Evolutionary conservation across 768 basidiomycete species (phyloP).

Genomic region (Suillus placidus): DNA sequence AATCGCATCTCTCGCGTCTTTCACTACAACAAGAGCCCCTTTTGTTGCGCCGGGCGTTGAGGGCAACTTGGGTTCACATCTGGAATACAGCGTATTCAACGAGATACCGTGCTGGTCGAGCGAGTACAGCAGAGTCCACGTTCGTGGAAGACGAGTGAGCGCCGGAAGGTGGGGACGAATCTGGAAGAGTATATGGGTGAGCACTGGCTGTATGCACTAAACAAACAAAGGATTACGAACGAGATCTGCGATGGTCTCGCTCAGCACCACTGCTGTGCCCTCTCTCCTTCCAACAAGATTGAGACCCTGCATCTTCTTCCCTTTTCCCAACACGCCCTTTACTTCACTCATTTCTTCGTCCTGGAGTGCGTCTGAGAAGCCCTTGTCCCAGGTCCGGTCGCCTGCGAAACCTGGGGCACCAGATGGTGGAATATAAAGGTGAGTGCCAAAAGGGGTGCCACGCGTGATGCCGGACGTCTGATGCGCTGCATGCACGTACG

Average conservation of each 20-base stretch:
- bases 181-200: conserved; percentile 37
- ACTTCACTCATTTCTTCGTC: conserved; percentile 45
- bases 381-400: conserved; percentile 69
- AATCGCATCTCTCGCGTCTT: conserved; percentile 60
- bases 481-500: conserved; percentile 8
- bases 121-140: conserved; percentile 85
- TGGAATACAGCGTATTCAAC: conserved; percentile 80
- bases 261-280: conserved; percentile 55
- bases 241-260: conserved; percentile 54
- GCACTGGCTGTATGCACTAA: not conserved
- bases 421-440: conserved; percentile 48
- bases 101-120: conserved; percentile 96
- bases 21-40: conserved; percentile 64
- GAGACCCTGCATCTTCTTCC: conserved; percentile 38
- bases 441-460: conserved; percentile 53
- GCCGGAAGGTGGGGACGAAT: conserved; percentile 74
- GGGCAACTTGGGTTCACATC: conserved; percentile 48
- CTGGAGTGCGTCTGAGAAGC: conserved; percentile 53
- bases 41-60: conserved; percentile 31
- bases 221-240: conserved; percentile 41
- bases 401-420: conserved; percentile 83
- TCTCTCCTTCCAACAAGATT: conserved; percentile 59
- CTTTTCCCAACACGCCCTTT: conserved; percentile 46
- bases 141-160: conserved; percentile 64
- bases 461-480: conserved; percentile 35